phyloP scores from a whole-genome alignment of 2,329 filamentous ascomycete genomes.

The Trichoderma afroharzianum region DNA sequence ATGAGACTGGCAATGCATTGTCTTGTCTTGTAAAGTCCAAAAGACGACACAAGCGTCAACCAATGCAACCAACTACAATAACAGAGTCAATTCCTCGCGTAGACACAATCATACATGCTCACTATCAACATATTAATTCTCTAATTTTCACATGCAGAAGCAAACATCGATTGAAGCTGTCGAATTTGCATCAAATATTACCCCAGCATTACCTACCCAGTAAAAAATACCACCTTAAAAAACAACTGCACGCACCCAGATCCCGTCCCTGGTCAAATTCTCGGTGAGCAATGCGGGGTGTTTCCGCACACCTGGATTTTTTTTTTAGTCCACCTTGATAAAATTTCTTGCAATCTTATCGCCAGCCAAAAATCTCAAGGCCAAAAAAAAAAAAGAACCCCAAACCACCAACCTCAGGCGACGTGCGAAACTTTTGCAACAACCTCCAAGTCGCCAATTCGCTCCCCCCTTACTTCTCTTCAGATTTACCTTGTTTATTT shows the following conservation, averaged over 20 bases:
- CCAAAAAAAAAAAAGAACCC: background rate
- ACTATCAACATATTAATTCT: background rate
- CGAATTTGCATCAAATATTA: background rate
- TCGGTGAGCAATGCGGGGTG: conserved; percentile 31
- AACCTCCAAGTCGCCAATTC: background rate
- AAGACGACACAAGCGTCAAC: background rate
- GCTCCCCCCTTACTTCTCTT: background rate
- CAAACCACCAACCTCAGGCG: background rate
- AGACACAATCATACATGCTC: background rate
- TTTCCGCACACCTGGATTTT: conserved; percentile 25
- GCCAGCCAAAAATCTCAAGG: background rate
- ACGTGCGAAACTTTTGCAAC: background rate
- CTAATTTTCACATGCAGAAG: background rate
- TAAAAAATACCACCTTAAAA: background rate
- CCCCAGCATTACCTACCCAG: background rate
- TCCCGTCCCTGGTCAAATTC: background rate
- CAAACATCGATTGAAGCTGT: background rate
- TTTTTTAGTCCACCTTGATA: conserved; percentile 22
- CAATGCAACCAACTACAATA: background rate
- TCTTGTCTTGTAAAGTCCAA: background rate
- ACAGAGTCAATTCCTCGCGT: background rate
- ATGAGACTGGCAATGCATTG: background rate
- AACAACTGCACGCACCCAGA: background rate
- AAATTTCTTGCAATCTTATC: conserved; percentile 36
- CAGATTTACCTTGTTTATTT: background rate